Conservation (phyloP, 2,329 filamentous ascomycete genomes). For the Fusarium devonianum region DNA sequence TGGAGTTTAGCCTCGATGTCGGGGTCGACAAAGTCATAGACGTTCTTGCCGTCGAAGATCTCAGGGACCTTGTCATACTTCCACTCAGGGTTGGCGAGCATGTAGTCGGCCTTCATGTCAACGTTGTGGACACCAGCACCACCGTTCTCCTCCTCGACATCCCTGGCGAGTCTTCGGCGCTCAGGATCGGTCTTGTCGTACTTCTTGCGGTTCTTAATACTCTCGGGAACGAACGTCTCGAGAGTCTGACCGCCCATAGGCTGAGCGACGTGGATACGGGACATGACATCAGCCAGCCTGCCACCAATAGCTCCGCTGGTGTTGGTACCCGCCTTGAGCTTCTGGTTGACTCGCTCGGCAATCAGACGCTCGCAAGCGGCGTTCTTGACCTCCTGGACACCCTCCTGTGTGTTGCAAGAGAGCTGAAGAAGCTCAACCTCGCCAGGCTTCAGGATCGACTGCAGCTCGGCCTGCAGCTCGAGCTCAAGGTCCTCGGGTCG, state of each 20-base stretch:
- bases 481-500: slow-evolving; percentile 85
- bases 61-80: slow-evolving; percentile 96
- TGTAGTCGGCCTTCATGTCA: slow-evolving; percentile 87
- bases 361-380: slow-evolving; percentile 91
- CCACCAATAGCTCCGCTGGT: slow-evolving; percentile 78
- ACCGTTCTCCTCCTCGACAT: slow-evolving; percentile 90
- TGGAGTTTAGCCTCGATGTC: slow-evolving; percentile 94
- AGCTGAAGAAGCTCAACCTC: slow-evolving; percentile 93
- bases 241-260: slow-evolving; percentile 81
- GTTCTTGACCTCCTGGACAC: slow-evolving; percentile 94
- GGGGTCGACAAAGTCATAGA: slow-evolving; percentile 95
- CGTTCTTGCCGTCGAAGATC: slow-evolving; percentile 93
- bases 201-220: slow-evolving; percentile 79
- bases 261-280: slow-evolving; percentile 95
- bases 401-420: slow-evolving; percentile 94
- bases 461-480: slow-evolving; percentile 78
- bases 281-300: slow-evolving; percentile 87
- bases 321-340: slow-evolving; percentile 89
- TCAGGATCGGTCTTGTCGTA: slow-evolving; percentile 92
- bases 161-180: slow-evolving; percentile 79
- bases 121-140: slow-evolving; percentile 96
- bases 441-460: slow-evolving; percentile 81
- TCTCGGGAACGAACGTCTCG: slow-evolving; percentile 89
- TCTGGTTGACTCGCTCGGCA: slow-evolving; percentile 91
- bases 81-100: slow-evolving; percentile 89